These are phyloP conservation scores for Diaporthe helianthi DNA, from an alignment of 2,329 filamentous ascomycete genomes.

Conservation along the genomic window DNA sequence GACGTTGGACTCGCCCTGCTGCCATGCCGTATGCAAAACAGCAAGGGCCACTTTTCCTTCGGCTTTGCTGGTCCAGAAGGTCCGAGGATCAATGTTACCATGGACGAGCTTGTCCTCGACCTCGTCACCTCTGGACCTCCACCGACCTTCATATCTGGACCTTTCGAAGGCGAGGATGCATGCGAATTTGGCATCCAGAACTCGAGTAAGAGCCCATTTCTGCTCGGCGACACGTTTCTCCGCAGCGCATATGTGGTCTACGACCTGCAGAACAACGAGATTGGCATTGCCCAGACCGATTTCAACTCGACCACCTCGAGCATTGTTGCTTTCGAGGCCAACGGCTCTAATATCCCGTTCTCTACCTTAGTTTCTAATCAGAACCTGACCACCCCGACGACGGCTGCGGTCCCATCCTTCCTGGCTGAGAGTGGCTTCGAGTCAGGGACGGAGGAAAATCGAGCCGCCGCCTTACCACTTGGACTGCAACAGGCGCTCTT, in stretches of 20 bases:
- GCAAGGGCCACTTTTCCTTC: conserved; percentile 60
- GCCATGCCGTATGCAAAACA: conserved; percentile 56
- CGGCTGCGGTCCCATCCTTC: conserved; percentile 43
- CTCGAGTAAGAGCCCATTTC: conserved; percentile 49
- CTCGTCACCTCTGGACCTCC: conserved; percentile 45
- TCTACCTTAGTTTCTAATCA: conserved; percentile 54
- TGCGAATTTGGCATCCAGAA: conserved; percentile 67
- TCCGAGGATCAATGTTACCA: conserved; percentile 57
- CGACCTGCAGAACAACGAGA: conserved; percentile 64
- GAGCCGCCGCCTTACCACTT: conserved; percentile 35
- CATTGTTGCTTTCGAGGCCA: conserved; percentile 57
- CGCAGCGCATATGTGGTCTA: conserved; percentile 68
- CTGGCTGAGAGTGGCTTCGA: conserved; percentile 48
- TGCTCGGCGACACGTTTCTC: conserved; percentile 66
- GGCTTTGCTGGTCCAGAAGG: conserved; percentile 57
- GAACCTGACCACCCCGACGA: conserved; percentile 41
- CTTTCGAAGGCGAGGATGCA: conserved; percentile 51
- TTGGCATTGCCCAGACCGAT: conserved; percentile 61
- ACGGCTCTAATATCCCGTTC: conserved; percentile 57
- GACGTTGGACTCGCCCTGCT: conserved; percentile 52
- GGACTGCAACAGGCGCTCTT: conserved; percentile 39
- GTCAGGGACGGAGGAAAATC: conserved; percentile 36
- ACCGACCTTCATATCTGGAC: conserved; percentile 49
- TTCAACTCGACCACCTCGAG: conserved; percentile 61
- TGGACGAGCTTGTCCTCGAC: conserved; percentile 64